phyloP scores from a whole-genome alignment of 805 yeast genomes.

The Cyberlindnera mississippiensis region DNA sequence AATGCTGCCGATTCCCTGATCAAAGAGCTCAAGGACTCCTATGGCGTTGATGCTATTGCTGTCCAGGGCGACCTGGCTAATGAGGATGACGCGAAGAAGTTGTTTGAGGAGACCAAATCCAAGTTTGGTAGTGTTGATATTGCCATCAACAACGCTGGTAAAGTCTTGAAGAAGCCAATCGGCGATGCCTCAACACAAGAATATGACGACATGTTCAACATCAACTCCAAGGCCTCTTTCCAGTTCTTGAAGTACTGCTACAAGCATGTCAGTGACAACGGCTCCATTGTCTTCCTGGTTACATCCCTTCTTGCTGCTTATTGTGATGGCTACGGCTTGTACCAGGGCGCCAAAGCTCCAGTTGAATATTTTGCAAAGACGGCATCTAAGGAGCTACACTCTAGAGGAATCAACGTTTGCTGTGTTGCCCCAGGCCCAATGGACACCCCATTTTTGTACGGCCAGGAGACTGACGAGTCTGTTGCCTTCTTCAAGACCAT shows the following conservation, averaged over 20 bases:
- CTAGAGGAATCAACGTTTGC: slow-evolving; percentile 46
- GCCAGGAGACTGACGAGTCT: slow-evolving; percentile 51
- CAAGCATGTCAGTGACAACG: slow-evolving; percentile 44
- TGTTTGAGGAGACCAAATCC: slow-evolving; percentile 43
- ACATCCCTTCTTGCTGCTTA: slow-evolving; percentile 67
- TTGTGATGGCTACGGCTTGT: slow-evolving; percentile 47
- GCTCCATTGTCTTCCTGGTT: slow-evolving; percentile 53
- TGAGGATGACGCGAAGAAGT: slow-evolving; percentile 38
- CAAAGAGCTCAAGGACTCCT: slow-evolving; percentile 32
- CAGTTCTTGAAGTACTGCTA: slow-evolving; percentile 58
- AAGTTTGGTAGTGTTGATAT: slow-evolving; percentile 51
- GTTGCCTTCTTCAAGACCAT: slow-evolving; percentile 53
- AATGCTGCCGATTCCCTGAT: slow-evolving; percentile 36
- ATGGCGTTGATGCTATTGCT: slow-evolving; percentile 35
- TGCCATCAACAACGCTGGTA: slow-evolving; percentile 68
- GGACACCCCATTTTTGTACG: slow-evolving; percentile 64
- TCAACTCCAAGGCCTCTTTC: slow-evolving; percentile 59
- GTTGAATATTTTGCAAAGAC: slow-evolving; percentile 51
- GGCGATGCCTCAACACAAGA: slow-evolving; percentile 50
- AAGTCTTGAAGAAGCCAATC: slow-evolving; percentile 59
- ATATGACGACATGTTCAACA: slow-evolving; percentile 47
- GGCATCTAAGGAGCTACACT: slow-evolving; percentile 49
- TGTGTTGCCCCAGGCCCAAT: slow-evolving; percentile 64
- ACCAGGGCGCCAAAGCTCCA: slow-evolving; percentile 56
- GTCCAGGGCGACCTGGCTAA: slow-evolving; percentile 24